phyloP scores from a whole-genome alignment of 1,139 yeast genomes.

The Scheffersomyces lignicola region DNA sequence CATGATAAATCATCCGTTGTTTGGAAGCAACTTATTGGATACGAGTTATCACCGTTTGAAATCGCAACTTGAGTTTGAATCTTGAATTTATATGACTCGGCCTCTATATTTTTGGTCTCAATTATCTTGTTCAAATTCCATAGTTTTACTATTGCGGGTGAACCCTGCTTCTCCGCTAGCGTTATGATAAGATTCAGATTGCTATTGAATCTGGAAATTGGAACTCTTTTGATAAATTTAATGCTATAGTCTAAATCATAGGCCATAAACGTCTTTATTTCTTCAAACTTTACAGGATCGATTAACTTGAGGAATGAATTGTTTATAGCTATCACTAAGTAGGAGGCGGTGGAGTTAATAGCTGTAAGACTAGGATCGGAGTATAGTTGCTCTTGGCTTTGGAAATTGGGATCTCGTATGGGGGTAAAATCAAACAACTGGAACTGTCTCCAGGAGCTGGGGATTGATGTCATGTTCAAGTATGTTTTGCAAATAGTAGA shows the following conservation, averaged over 20 bases:
- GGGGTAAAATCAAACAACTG: conserved; percentile 85
- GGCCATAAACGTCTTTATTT: conserved; percentile 55
- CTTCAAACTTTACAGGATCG: conserved; percentile 18
- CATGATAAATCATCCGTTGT: conserved; percentile 59
- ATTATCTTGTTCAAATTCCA: conserved; percentile 66
- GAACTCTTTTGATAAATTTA: conserved; percentile 51
- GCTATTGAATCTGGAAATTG: conserved; percentile 12
- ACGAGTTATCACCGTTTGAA: conserved; percentile 60
- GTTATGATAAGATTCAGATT: conserved; percentile 58
- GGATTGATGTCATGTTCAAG: conserved; percentile 19
- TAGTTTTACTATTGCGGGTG: conserved; percentile 63
- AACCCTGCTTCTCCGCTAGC: conserved; percentile 72
- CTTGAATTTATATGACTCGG: conserved; percentile 33
- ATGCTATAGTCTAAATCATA: conserved; percentile 67
- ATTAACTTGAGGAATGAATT: conserved; percentile 60
- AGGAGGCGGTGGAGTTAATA: conserved; percentile 52
- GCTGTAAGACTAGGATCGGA: conserved; percentile 77
- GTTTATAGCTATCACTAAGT: conserved; percentile 59
- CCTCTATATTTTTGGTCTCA: conserved; percentile 30
- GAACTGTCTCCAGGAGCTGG: conserved; percentile 77
- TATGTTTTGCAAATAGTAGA: neutral
- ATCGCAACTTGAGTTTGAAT: conserved; percentile 36
- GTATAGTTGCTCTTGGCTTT: conserved; percentile 63
- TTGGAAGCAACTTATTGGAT: conserved; percentile 69
- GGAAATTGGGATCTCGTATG: conserved; percentile 75